Evolutionary conservation across 2,329 filamentous ascomycete genomes (phyloP), one percentile per base, ranked within the genome.

Genomic region (Thelonectria discophora): DNA sequence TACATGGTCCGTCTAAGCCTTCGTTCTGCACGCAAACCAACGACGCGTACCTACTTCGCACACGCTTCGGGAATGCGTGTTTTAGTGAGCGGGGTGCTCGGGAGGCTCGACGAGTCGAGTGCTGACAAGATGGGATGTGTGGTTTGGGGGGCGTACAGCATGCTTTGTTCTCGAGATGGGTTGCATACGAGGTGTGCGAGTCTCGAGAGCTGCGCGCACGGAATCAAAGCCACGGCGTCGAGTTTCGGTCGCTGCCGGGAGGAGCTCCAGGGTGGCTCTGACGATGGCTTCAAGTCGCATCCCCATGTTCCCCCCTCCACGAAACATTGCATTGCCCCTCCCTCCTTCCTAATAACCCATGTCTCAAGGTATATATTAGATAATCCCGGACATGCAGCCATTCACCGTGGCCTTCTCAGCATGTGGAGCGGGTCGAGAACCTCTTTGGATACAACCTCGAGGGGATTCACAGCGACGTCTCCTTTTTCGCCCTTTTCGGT

Each of bases 21-120:
- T 24, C 62, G 55, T 66, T 43, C 55, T 67, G 52, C 60, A 65
- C 65, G 65, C 68, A 70, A 66, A 66, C 60, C 66, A 68, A 71
- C 62, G 66, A 66, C 65, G 46, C n/a, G n/a, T n/a, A n/a, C n/a
- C n/a, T n/a, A n/a, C n/a, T n/a, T n/a, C 57, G 69, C 55, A 68
- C 68, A 72, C 68, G 68, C 72, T 66, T 55, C 56, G 58, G 24
- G 60, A 72, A 64, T 69, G 67, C 68, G 65, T 71, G 67, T 62
- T 60, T 62, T 62, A 52, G 42, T 37, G 39, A 37, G 17, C 57
- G 50, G 57, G 62, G 43, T 8, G 13, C 27, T 59, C 55, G 55
- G 24, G n/a, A 45, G 45, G 43, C 32, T 60, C 32, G 45, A 51
- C 57, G 47, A 53, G 30, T 43, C 48, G 55, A 64, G 60, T 52